Percentiles rank a stretch among this genome's conserved stretches.
These are phyloP conservation scores for Lecanosticta acicola DNA, from an alignment of 2,329 filamentous ascomycete genomes.

Conservation along the genomic window DNA sequence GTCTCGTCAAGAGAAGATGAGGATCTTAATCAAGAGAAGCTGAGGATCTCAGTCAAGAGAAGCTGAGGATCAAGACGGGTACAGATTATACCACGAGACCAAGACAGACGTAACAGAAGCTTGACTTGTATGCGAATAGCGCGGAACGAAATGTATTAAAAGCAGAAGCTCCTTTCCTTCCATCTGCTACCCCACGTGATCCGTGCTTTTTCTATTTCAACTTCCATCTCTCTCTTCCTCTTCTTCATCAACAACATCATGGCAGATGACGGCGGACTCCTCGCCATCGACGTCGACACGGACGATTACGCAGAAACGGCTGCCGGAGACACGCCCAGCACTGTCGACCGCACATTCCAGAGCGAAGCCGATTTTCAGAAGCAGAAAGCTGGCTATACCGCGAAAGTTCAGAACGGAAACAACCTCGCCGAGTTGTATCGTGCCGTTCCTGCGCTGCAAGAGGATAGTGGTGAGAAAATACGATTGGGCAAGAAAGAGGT, in stretches of 20 bases:
- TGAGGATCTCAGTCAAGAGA: no score
- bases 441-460: constrained; percentile 17
- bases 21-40: no score
- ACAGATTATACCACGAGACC: constrained; percentile 5
- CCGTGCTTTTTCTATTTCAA: background rate
- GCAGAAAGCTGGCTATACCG: constrained; percentile 28
- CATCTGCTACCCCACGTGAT: constrained; percentile 1
- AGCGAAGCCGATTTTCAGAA: constrained; percentile 30
- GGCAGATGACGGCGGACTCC: constrained; percentile 18
- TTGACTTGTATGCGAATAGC: constrained; percentile 8
- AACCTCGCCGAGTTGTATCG: constrained; percentile 19
- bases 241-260: constrained; percentile 4
- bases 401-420: constrained; percentile 29
- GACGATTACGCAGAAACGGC: constrained; percentile 31
- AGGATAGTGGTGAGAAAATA: constrained; percentile 4
- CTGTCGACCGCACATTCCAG: constrained; percentile 29
- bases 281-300: constrained; percentile 30
- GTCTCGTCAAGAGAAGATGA: no score
- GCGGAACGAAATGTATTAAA: background rate
- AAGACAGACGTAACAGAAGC: background rate
- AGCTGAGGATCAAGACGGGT: no score
- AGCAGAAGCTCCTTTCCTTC: background rate
- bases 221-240: background rate
- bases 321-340: constrained; percentile 21
- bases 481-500: constrained; percentile 28